Percentiles rank a stretch among this genome's conserved stretches.
These are phyloP conservation scores for Gynostemma pentaphyllum DNA, from an alignment of 306 rosid genomes.

Conservation along the genomic window DNA sequence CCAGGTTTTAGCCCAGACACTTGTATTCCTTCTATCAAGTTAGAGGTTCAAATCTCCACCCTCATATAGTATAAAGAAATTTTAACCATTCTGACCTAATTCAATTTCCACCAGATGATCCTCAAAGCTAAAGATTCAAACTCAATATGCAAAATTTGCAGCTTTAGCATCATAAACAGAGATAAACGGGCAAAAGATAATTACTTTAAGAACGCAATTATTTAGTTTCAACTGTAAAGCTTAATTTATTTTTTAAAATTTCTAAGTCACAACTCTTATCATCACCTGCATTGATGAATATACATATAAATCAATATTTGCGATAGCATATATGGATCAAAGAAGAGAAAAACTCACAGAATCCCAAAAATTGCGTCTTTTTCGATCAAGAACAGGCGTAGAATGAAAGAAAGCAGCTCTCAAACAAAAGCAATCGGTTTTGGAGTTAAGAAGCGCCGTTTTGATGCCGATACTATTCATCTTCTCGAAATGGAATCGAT, in stretches of 20 bases:
- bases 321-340: neutral
- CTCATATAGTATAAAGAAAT: no score
- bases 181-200: neutral
- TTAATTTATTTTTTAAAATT: neutral
- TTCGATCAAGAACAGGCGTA: conserved; percentile 59
- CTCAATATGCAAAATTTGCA: neutral
- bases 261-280: neutral
- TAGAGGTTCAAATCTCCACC: no score
- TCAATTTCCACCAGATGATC: neutral
- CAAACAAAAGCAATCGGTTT: conserved; percentile 15
- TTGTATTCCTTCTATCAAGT: no score
- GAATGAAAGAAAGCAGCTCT: conserved; percentile 65
- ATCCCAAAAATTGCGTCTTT: conserved; percentile 40
- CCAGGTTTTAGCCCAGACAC: no score
- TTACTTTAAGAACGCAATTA: neutral
- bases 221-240: no score
- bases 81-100: conserved; percentile 3
- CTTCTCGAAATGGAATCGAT: neutral
- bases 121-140: neutral
- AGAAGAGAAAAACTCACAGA: conserved; percentile 31
- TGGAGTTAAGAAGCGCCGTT: conserved; percentile 32
- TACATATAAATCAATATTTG: neutral
- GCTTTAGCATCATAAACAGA: neutral
- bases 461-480: conserved; percentile 30
- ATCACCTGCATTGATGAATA: neutral